Evolutionary conservation across 1,284 basidiomycete species (phyloP).

Genomic region (Ustilago loliicola): DNA sequence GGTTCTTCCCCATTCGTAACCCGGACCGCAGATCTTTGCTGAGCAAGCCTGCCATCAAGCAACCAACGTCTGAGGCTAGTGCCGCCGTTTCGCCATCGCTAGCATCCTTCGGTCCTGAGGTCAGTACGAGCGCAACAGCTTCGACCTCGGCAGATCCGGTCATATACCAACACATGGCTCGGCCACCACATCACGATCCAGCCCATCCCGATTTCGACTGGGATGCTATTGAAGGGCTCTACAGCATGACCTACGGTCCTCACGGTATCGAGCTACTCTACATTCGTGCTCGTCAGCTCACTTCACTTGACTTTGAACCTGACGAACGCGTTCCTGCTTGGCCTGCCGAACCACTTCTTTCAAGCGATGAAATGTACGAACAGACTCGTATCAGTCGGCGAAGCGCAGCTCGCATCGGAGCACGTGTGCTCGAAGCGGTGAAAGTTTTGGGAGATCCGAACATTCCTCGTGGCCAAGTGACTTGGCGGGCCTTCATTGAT

Average conservation of each 20-base stretch:
- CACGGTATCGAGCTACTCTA: conserved; percentile 59
- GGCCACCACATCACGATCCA: conserved; percentile 43
- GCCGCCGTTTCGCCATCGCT: conserved; percentile 10
- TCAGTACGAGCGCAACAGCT: background rate
- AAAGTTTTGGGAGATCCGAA: conserved; percentile 60
- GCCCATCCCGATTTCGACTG: conserved; percentile 54
- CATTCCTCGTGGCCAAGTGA: conserved; percentile 55
- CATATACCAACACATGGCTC: conserved; percentile 25
- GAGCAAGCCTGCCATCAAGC: background rate
- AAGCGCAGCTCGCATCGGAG: conserved; percentile 35
- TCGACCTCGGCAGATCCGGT: conserved; percentile 10
- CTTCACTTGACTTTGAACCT: conserved; percentile 52
- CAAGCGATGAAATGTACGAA: conserved; percentile 48
- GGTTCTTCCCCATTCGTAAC: conserved; percentile 32
- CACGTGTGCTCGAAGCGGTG: conserved; percentile 53
- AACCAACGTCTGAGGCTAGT: background rate
- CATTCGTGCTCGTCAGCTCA: conserved; percentile 51
- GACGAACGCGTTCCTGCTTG: conserved; percentile 35
- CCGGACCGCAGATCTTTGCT: conserved; percentile 20
- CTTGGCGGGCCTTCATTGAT: conserved; percentile 57
- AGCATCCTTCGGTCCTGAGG: conserved; percentile 9
- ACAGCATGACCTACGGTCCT: conserved; percentile 59
- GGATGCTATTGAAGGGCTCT: conserved; percentile 50
- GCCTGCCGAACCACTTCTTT: conserved; percentile 52
- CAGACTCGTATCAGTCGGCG: conserved; percentile 45